Evolutionary conservation across 106 monocot species (phyloP).

Genomic region (Allium fistulosum): DNA sequence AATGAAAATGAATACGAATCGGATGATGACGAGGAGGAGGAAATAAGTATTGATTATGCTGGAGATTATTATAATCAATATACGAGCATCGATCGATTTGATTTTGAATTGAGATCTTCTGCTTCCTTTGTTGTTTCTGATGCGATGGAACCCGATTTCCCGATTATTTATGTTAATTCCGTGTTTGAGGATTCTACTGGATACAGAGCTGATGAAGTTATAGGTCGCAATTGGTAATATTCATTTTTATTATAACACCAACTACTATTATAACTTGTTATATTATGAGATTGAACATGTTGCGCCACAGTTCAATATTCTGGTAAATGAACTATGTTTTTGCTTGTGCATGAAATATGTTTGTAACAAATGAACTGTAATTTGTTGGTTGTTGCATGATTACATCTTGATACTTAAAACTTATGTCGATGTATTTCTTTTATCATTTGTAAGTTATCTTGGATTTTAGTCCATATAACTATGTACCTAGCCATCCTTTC

Average conservation of each 20-base stretch:
- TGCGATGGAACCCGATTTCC: conserved; percentile 73
- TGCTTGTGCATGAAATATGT: no score
- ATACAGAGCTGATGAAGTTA: conserved; percentile 84
- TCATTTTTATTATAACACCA: neutral
- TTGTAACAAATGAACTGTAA: no score
- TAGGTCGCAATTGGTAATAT: conserved; percentile 80
- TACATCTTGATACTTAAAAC: no score
- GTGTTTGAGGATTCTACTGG: conserved; percentile 79
- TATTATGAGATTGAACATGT: no score
- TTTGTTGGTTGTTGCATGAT: no score
- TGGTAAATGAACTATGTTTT: no score
- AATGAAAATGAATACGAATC: conserved; percentile 9
- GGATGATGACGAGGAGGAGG: conserved; percentile 12
- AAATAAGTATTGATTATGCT: conserved; percentile 6
- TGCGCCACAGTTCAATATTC: no score
- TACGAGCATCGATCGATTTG: conserved; percentile 7
- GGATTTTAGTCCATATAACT: no score
- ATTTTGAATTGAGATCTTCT: conserved; percentile 21
- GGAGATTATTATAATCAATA: neutral
- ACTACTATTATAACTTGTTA: no score
- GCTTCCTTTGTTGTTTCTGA: conserved; percentile 80
- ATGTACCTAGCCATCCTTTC: no score
- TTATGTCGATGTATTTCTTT: no score
- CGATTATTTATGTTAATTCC: conserved; percentile 87
- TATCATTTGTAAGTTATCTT: no score